Evolutionary conservation across 306 rosid genomes (phyloP), one percentile per base, ranked within the genome.

Genomic region (Corylus heterophylla): DNA sequence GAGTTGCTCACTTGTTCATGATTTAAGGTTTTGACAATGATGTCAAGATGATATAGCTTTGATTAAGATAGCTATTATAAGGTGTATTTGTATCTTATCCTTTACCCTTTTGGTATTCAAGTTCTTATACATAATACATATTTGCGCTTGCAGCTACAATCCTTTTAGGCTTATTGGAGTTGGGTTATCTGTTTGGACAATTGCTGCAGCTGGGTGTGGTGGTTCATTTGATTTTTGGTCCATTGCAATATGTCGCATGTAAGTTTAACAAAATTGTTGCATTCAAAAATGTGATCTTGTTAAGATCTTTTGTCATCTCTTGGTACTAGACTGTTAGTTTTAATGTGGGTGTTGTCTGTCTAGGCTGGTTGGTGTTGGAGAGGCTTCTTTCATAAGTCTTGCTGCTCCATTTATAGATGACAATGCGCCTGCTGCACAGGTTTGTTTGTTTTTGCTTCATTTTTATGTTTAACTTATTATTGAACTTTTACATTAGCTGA

Each of bases 351-450:
- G 59, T 75, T 83, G 35, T 73, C 76, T 69, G 76, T 76, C 39
- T 87, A 95, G 98, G 98, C 87, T 95, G 54, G 98, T 95, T 44
- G 98, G 98, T 75, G 95, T 95, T 44, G 98, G 98, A 37, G 98
- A 95, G 88, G 98, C 98, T 75, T 95, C 98, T 82, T 95, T 95
- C 83, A 90, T 95, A 74, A 95, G 98, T 84, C 96, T 95, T 61
- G 98, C 96, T 4, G 98, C 98, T 66, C 98, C 98, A 45, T 95
- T 91, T 81, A 95, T 95, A 75, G 98, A 95, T 86, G 98, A 95
- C 76, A 89, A 95, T 83, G 98, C 98, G 42, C 98, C 98, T 58
- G 75, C 20, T 80, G 75, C 87, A 74, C 95, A 88, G 95, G 98
- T 94, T 86, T 80, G 86, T 62, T 81, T 45, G 42, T 62, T 54